These are phyloP conservation scores for Castanea sativa DNA, from an alignment of 306 rosid species.

Conservation along the genomic window DNA sequence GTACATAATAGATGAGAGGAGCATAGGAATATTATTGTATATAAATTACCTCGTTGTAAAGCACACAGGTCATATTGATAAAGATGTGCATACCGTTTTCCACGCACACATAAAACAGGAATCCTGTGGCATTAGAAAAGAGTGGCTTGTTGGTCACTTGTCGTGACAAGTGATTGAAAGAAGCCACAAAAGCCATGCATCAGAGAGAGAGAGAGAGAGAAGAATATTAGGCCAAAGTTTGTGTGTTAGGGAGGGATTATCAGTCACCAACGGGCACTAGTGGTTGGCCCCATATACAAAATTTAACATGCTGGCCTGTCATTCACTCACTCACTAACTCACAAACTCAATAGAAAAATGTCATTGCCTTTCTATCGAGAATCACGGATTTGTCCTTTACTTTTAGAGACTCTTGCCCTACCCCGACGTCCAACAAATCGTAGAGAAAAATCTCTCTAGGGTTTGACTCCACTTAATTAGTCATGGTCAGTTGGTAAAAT, in stretches of 20 bases:
- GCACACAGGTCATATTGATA: not conserved
- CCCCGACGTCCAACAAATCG: conserved; percentile 3
- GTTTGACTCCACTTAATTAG: not conserved
- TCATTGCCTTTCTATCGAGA: conserved; percentile 5
- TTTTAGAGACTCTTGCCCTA: not conserved
- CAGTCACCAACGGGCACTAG: not conserved
- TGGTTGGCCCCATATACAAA: too few relatives aligned
- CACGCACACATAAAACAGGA: conserved; percentile 23
- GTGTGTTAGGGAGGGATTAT: not conserved
- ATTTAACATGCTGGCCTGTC: not conserved
- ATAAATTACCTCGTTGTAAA: not conserved
- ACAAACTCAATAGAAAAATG: not conserved
- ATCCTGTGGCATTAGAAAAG: conserved; percentile 27
- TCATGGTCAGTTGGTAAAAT: not conserved
- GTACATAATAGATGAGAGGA: too few relatives aligned
- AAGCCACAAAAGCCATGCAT: conserved; percentile 1
- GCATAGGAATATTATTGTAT: too few relatives aligned
- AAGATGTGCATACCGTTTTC: not conserved
- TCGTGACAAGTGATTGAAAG: conserved; percentile 29
- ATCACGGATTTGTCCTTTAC: conserved; percentile 10
- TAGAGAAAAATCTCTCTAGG: not conserved
- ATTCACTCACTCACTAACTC: not conserved
- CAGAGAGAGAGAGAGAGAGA: not conserved
- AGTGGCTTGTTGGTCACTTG: conserved; percentile 10
- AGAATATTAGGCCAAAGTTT: not conserved